Base-by-base conservation (phyloP, 2,329 filamentous ascomycete genomes). In the Arachnomyces sp. region DNA sequence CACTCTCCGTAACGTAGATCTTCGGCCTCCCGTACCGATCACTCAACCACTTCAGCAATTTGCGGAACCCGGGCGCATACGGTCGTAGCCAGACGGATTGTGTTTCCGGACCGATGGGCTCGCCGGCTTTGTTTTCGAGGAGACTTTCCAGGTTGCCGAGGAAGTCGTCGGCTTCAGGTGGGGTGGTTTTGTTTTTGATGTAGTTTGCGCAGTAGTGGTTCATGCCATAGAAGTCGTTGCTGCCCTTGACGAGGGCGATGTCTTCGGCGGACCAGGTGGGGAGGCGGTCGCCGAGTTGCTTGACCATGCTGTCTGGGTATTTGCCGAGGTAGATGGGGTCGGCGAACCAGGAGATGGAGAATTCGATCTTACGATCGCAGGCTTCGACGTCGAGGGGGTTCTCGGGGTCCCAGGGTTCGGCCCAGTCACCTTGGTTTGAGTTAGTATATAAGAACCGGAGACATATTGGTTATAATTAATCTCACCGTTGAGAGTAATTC, bases 151-250 rank as follows among this genome's bases (percentile, higher is more conserved):
- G 67, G 61, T 93, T 84, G 39, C 87, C 87, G 9, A 78, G 67
- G 62, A 78, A 79, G 66, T 94, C 86, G 37, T 83, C 73, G 3
- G 69, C 67, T 1, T 75, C 71, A 0, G 84, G 66, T 35, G 73
- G 66, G 5, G 73, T 74, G 6, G 75, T 72, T 55, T 78, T 77
- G 66, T 89, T 81, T 61, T 80, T 81, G 67, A 93, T 80, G 67
- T 85, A 93, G 72, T 92, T 86, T 56, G 86, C 83, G 37, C 85
- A 89, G 71, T 94, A 94, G 72, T 88, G 84, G 71, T 94, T 93
- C 85, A 90, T 90, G 61, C 86, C 87, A 63, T 93, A 93, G 66
- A 93, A 93, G 69, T 93, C 87, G 62, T 92, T 92, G 58, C 82
- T 86, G n/a, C 84, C 86, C 55, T 82, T 73, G 34, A 94, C 79